Evolutionary conservation across 257 asterid genomes (phyloP), one percentile per base, ranked within the genome.

Genomic region (Capsicum baccatum): DNA sequence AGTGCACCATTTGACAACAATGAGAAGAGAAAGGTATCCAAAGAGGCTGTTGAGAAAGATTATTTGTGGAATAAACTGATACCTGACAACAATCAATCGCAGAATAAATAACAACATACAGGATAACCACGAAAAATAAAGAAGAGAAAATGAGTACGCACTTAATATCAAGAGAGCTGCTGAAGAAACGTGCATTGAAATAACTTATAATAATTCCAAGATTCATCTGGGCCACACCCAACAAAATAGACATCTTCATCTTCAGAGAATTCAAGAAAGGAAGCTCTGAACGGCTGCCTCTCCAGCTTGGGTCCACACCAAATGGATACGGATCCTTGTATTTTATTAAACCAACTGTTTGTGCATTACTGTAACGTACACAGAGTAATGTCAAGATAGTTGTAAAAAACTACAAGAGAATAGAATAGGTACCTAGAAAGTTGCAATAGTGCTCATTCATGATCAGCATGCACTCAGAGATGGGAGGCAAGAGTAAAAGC

Each of bases 11-110:
- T 95, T 95, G 67, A 86, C 82, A 78, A 95, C 78, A 80, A 95
- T 91, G 86, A 95, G 96, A 89, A 95, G 90, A 17, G 98, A 94
- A 62, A 95, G 98, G 92, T 95, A 95, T 57, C 98, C 98, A 83
- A 95, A 95, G 58, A 95, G 97, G 89, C 97, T 87, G 91, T 95
- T 95, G 33, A 95, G 98, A 89, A 95, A 95, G 88, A 95, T 94
- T 85, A 94, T 42, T 85, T 95, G 98, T 15, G 98, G 98, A 84
- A 95, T 88, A 92, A 95, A 95, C 90, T 94, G 98, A 90, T 92
- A 95, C 98, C 98, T 95, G 83, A 73, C 60, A 82, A 83, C 57
- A 87, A 67, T n/a, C 66, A 86, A 85, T 15, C 83, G 68, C 44
- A 63, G 17, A 78, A 83, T 89, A 84, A 89, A 86, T 84, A 79